phyloP scores from a whole-genome alignment of 306 rosid species.

The Cicer judaicum region DNA sequence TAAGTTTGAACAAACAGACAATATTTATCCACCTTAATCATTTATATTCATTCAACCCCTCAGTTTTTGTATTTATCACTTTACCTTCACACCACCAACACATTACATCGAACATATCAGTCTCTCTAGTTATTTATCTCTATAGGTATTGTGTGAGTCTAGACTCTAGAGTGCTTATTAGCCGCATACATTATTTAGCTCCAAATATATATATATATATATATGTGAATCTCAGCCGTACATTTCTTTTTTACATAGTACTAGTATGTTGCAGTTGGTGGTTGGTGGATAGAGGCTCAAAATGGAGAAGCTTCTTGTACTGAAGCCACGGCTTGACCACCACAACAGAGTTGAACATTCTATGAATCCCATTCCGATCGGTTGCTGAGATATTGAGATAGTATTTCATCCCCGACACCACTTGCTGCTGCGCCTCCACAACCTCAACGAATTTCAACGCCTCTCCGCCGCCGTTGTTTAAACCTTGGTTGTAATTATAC shows the following conservation, averaged over 20 bases:
- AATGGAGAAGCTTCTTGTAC: conserved; percentile 60
- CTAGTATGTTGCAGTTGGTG: not conserved
- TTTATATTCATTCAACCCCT: too few species aligned
- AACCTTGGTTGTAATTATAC: conserved; percentile 44
- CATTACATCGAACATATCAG: too few species aligned
- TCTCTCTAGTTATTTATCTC: too few species aligned
- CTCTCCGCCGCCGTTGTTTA: conserved; percentile 28
- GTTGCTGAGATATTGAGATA: conserved; percentile 57
- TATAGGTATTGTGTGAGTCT: too few species aligned
- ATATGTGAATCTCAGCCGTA: too few species aligned
- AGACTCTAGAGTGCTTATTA: too few species aligned
- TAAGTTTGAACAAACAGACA: too few species aligned
- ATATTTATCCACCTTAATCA: too few species aligned
- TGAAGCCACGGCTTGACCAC: conserved; percentile 75
- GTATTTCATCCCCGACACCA: conserved; percentile 75
- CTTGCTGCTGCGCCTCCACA: conserved; percentile 77
- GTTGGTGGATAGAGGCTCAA: conserved; percentile 50
- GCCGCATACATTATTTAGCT: not conserved
- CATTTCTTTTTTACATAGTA: not conserved
- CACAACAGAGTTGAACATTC: conserved; percentile 60
- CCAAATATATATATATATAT: not conserved
- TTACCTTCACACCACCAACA: too few species aligned
- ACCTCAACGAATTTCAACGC: conserved; percentile 61
- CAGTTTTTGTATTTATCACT: too few species aligned
- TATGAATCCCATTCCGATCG: conserved; percentile 41